Evolutionary conservation across 1,139 yeast species (phyloP).

Genomic region (Candida neerlandica): DNA sequence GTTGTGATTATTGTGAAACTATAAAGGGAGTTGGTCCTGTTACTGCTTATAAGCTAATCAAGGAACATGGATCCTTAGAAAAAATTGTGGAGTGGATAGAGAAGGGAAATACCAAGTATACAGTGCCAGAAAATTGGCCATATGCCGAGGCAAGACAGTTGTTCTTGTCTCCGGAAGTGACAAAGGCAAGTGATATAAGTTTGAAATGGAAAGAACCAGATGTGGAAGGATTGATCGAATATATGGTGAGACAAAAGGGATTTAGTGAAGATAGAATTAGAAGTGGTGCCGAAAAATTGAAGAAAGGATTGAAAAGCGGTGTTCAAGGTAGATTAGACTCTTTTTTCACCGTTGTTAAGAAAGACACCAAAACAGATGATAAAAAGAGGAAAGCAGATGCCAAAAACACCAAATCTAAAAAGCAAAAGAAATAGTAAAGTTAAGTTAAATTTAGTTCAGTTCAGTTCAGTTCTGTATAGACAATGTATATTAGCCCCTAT

Average conservation of each 20-base stretch:
- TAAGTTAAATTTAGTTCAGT: no score
- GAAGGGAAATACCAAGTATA: conserved; percentile 63
- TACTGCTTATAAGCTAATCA: conserved; percentile 84
- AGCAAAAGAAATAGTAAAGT: conserved; percentile 16
- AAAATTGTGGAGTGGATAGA: conserved; percentile 68
- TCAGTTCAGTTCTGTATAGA: no score
- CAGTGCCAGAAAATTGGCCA: conserved; percentile 95
- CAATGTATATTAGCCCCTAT: not conserved
- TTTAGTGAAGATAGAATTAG: conserved; percentile 91
- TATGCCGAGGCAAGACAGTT: conserved; percentile 83
- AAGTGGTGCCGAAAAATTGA: conserved; percentile 82
- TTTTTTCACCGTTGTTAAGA: conserved; percentile 75
- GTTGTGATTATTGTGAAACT: conserved; percentile 97
- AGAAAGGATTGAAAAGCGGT: conserved; percentile 80
- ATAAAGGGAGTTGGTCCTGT: conserved; percentile 95
- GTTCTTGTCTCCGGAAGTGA: conserved; percentile 79
- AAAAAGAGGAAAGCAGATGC: conserved; percentile 29
- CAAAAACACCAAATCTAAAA: conserved; percentile 21
- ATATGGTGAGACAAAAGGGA: conserved; percentile 76
- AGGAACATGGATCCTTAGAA: conserved; percentile 82
- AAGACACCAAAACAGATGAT: conserved; percentile 34
- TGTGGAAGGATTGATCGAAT: conserved; percentile 71
- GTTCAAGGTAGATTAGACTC: conserved; percentile 93
- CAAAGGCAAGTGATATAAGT: conserved; percentile 58
- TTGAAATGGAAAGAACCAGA: conserved; percentile 82